Conservation (phyloP, 2,329 filamentous ascomycete genomes). For the Talaromyces sp. region DNA sequence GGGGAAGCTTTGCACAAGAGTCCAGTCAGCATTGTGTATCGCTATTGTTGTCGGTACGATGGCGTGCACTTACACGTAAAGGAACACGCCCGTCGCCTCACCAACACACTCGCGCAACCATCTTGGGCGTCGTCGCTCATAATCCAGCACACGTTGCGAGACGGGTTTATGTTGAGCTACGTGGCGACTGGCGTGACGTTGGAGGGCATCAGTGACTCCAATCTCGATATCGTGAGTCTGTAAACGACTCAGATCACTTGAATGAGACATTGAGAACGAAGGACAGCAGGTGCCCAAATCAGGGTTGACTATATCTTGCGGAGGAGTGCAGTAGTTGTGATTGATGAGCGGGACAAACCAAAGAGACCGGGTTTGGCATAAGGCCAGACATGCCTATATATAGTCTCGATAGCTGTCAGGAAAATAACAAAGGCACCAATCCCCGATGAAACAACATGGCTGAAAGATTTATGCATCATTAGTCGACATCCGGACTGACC, state of each 20-base stretch:
- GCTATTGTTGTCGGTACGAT: background rate
- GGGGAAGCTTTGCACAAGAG: conserved; percentile 34
- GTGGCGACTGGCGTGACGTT: conserved; percentile 49
- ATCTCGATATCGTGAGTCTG: conserved; percentile 39
- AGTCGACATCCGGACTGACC: background rate
- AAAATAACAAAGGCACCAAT: background rate
- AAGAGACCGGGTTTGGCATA: background rate
- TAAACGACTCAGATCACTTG: conserved; percentile 3
- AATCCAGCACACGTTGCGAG: conserved; percentile 53
- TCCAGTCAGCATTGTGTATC: background rate
- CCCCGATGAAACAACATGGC: background rate
- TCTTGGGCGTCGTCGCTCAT: conserved; percentile 52
- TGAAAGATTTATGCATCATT: background rate
- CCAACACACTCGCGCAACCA: conserved; percentile 55
- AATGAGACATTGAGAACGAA: conserved; percentile 7
- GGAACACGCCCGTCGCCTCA: conserved; percentile 57
- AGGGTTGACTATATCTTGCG: background rate
- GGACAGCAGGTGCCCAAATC: background rate
- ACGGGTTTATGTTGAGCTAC: conserved; percentile 48
- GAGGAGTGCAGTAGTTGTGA: background rate
- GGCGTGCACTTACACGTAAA: conserved; percentile 44
- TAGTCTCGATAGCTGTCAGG: background rate
- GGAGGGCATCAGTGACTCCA: conserved; percentile 52
- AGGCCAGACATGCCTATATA: background rate
- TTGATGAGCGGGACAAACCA: background rate